Evolutionary conservation across 2,329 filamentous ascomycete species (phyloP).

Genomic region (Gaeumannomyces tritici): DNA sequence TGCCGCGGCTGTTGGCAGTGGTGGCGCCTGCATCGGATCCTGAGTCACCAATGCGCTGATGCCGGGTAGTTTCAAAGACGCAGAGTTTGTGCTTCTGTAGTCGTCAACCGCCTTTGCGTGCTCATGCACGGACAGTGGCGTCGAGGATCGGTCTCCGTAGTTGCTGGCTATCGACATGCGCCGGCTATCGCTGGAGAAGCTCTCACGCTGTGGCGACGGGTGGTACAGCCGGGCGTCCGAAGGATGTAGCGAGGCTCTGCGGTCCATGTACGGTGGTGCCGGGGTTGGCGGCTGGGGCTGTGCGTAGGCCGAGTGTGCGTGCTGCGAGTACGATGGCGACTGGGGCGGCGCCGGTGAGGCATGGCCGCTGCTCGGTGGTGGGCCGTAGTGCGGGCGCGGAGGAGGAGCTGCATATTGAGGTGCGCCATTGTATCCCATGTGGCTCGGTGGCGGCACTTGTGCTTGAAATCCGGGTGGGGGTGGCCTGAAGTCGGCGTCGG

Average conservation of each 20-base stretch:
- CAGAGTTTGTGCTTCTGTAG: not conserved
- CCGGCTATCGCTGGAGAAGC: not conserved
- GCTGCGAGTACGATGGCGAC: slow-evolving; percentile 19
- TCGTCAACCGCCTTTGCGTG: not conserved
- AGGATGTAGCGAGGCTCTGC: not conserved
- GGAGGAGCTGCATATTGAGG: not conserved
- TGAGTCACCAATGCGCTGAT: not conserved
- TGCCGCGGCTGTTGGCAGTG: not conserved
- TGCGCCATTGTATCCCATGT: not conserved
- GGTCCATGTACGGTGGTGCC: not conserved
- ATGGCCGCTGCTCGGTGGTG: slow-evolving; percentile 10
- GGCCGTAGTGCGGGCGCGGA: not conserved
- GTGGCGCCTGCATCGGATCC: not conserved
- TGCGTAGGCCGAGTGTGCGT: slow-evolving; percentile 5
- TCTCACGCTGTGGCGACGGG: not conserved
- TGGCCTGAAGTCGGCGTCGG: slow-evolving; percentile 20
- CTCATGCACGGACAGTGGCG: not conserved
- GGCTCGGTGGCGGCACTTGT: slow-evolving; percentile 4
- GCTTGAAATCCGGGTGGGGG: slow-evolving; percentile 15
- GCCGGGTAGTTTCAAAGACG: not conserved
- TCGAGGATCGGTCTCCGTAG: not conserved
- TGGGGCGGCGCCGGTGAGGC: slow-evolving; percentile 21
- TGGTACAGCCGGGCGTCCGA: not conserved
- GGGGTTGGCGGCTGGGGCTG: slow-evolving; percentile 5
- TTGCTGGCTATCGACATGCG: not conserved